Conservation (phyloP, 148 eudicot species). For the Vaccinium myrtillus region DNA sequence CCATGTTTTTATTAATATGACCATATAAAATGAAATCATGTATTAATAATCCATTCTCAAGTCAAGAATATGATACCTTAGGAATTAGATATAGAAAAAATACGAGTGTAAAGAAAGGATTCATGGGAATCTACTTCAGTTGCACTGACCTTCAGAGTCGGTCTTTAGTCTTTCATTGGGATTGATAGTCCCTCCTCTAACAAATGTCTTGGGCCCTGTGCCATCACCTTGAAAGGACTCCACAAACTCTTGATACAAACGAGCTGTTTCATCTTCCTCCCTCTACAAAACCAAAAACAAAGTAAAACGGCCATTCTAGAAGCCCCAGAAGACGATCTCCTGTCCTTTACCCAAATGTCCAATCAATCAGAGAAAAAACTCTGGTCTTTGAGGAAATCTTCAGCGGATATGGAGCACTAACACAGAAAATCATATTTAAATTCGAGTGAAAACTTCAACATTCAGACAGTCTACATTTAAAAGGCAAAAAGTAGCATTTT, state of each 20-base stretch:
- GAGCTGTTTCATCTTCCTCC: slow-evolving; percentile 84
- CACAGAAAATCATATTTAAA: too few species aligned
- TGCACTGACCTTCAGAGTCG: slow-evolving; percentile 73
- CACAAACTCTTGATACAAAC: slow-evolving; percentile 80
- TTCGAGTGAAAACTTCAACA: too few species aligned
- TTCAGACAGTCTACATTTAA: too few species aligned
- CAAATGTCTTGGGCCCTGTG: slow-evolving; percentile 71
- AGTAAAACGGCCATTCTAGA: background rate
- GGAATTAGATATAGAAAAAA: slow-evolving; percentile 11
- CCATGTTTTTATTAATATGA: slow-evolving; percentile 54
- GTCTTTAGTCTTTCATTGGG: slow-evolving; percentile 70
- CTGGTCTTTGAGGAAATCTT: too few species aligned
- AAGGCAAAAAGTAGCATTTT: too few species aligned
- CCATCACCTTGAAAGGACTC: slow-evolving; percentile 89
- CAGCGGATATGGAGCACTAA: too few species aligned
- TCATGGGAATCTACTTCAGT: slow-evolving; percentile 10
- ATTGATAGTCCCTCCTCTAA: slow-evolving; percentile 85
- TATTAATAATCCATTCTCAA: slow-evolving; percentile 48
- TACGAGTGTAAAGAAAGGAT: slow-evolving; percentile 2
- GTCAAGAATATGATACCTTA: slow-evolving; percentile 11
- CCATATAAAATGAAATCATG: slow-evolving; percentile 53
- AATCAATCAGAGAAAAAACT: too few species aligned
- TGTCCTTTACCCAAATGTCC: too few species aligned
- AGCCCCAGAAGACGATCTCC: too few species aligned
- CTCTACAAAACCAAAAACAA: slow-evolving; percentile 43